Evolutionary conservation across 805 yeast genomes (phyloP), one percentile per base, ranked within the genome.

Genomic region (Yarrowia sp.): DNA sequence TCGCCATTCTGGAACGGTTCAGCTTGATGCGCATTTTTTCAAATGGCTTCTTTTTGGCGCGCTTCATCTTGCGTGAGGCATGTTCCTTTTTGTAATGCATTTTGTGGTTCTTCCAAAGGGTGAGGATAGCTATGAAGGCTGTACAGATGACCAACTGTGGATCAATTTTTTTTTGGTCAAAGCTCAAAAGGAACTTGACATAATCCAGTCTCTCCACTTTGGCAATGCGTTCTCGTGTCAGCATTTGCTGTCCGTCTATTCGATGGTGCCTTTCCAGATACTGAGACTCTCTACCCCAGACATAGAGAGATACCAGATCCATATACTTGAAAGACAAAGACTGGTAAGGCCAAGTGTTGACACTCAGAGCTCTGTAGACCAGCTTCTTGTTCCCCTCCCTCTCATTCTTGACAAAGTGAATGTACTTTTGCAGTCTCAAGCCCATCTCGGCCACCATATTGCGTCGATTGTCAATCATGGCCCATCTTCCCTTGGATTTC

Each of bases 111-210:
- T 51, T 51, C 58, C 58, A 51, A 5, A 51, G 11, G 2, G 43
- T 36, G 18, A 51, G 33, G n/a, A 51, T 51, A 33, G 58, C 58
- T 14, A 36, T 22, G 33, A 51, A 51, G 9, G 58, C 43, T 2
- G 43, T 51, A 13, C 58, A 51, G 17, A 51, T 36, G 43, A 51
- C 58, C 58, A 51, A n/a, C n/a, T 51, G 35, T 4, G 58, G 58
- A 14, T 51, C 58, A n/a, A 51, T 51, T n/a, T 51, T 51, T 18
- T 51, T 51, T 18, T 51, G 58, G 10, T 51, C 58, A 9, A 51
- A 51, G 18, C 43, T 36, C 8, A 51, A 18, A 22, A 13, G 5
- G 22, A 51, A 51, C 10, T 51, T 51, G n/a, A 22, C 43, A 9
- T 51, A 51, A 28, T 51, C 58, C 4, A 10, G 58, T 13, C 58